phyloP scores from a whole-genome alignment of 305 asterid species.

The Solanum hybrid region DNA sequence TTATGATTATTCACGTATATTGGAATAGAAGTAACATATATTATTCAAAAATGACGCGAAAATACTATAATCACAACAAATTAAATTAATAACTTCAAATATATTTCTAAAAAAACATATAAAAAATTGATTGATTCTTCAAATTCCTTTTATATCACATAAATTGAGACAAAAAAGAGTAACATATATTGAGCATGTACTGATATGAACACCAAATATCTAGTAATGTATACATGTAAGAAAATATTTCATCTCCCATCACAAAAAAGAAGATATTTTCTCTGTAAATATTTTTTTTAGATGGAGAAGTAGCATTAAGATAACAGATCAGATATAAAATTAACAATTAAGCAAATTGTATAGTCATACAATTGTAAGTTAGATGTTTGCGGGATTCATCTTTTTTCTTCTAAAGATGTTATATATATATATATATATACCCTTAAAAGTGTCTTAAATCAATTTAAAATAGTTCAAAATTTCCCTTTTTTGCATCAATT shows the following conservation, averaged over 20 bases:
- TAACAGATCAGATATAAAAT: background rate
- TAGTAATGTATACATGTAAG: background rate
- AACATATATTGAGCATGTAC: background rate
- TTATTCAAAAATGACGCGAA: too few species aligned
- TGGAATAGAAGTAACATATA: too few species aligned
- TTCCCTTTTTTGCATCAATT: too few species aligned
- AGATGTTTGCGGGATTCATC: too few species aligned
- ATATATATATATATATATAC: too few species aligned
- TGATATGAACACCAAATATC: too few species aligned
- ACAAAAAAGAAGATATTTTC: background rate
- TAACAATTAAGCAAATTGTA: background rate
- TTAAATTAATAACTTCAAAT: background rate
- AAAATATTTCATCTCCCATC: background rate
- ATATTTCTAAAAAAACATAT: too few species aligned
- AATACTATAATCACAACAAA: background rate
- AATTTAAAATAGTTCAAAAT: too few species aligned
- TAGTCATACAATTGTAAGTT: background rate
- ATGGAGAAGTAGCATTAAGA: background rate
- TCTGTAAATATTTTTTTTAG: background rate
- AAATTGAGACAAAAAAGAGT: background rate
- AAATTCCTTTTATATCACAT: background rate
- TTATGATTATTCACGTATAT: too few species aligned
- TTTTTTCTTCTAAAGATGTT: too few species aligned
- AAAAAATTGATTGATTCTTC: too few species aligned
- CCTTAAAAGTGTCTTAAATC: too few species aligned